Percentiles rank a stretch among this genome's conserved stretches.
phyloP scores from a whole-genome alignment of 768 basidiomycete species.

The Botryobasidium botryosum region DNA sequence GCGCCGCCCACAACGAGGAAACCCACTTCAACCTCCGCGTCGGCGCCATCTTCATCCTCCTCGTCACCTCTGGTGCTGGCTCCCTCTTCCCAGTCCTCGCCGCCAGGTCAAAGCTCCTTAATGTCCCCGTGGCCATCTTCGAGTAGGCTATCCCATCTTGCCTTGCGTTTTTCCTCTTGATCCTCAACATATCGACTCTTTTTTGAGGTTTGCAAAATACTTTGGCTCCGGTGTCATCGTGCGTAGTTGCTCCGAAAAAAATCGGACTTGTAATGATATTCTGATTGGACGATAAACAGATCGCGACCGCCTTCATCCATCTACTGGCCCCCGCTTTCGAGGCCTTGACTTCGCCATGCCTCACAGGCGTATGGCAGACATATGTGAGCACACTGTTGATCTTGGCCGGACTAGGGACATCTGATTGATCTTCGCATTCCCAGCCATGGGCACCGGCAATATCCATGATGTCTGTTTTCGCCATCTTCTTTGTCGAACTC shows the following conservation, averaged over 20 bases:
- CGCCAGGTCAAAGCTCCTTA: constrained; percentile 31
- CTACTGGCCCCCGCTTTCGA: constrained; percentile 59
- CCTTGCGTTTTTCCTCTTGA: neutral
- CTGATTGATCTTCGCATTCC: neutral
- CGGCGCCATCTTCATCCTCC: constrained; percentile 59
- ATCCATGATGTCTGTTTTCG: constrained; percentile 64
- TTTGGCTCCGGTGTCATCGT: constrained; percentile 86
- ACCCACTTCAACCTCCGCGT: constrained; percentile 30
- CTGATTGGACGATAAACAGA: constrained; percentile 27
- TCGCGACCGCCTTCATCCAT: constrained; percentile 83
- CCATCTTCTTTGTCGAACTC: constrained; percentile 72
- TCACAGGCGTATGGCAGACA: constrained; percentile 46
- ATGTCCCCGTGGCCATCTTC: constrained; percentile 42
- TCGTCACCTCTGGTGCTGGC: constrained; percentile 39
- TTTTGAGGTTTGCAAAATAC: constrained; percentile 59
- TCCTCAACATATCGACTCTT: neutral
- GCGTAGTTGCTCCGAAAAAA: constrained; percentile 16
- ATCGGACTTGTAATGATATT: neutral
- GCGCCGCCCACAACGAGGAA: constrained; percentile 6
- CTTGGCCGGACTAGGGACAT: neutral
- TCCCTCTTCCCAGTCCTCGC: constrained; percentile 59
- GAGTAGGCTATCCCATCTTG: constrained; percentile 33
- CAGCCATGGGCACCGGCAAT: constrained; percentile 74
- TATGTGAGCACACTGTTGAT: constrained; percentile 34
- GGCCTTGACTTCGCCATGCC: constrained; percentile 52